Percentiles rank a stretch among this genome's conserved stretches.
Conservation (phyloP, 768 basidiomycete species). For the Multifurca ochricompacta region DNA sequence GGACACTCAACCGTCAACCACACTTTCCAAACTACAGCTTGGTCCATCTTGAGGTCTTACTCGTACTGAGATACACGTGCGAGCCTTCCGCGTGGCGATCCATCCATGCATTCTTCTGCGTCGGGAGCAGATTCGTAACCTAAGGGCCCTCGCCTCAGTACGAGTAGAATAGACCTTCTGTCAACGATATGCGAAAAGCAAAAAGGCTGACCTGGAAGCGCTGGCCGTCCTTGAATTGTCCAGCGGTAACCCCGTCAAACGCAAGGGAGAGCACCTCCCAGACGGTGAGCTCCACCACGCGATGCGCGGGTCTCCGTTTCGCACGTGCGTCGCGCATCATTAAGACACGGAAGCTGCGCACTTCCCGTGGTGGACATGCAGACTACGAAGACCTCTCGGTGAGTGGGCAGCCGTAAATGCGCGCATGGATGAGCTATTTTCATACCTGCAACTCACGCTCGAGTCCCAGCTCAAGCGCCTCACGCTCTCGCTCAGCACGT, state of each 20-base stretch:
- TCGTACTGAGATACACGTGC: conserved; percentile 64
- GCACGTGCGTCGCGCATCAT: conserved; percentile 16
- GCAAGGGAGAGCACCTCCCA: conserved; percentile 18
- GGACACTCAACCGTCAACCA: too few species aligned
- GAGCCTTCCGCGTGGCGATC: conserved; percentile 38
- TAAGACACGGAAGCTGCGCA: conserved; percentile 17
- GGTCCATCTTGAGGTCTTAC: conserved; percentile 59
- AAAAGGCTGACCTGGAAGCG: conserved; percentile 12
- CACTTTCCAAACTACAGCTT: conserved; percentile 25
- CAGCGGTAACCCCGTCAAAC: conserved; percentile 8
- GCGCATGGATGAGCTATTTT: background rate
- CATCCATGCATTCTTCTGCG: conserved; percentile 67
- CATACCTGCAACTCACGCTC: conserved; percentile 67
- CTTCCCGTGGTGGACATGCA: conserved; percentile 19
- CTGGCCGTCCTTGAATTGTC: conserved; percentile 17
- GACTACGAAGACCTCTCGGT: conserved; percentile 1
- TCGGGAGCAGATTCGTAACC: conserved; percentile 67
- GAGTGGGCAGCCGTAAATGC: background rate
- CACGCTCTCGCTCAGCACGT: conserved; percentile 41
- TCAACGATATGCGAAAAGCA: background rate
- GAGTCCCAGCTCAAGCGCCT: conserved; percentile 49
- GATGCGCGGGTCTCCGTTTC: conserved; percentile 8
- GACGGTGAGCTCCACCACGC: conserved; percentile 16
- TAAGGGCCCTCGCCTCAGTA: conserved; percentile 18
- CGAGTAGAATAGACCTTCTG: conserved; percentile 28